Conservation (phyloP, 2,329 filamentous ascomycete genomes). For the Beauveria sp. region DNA sequence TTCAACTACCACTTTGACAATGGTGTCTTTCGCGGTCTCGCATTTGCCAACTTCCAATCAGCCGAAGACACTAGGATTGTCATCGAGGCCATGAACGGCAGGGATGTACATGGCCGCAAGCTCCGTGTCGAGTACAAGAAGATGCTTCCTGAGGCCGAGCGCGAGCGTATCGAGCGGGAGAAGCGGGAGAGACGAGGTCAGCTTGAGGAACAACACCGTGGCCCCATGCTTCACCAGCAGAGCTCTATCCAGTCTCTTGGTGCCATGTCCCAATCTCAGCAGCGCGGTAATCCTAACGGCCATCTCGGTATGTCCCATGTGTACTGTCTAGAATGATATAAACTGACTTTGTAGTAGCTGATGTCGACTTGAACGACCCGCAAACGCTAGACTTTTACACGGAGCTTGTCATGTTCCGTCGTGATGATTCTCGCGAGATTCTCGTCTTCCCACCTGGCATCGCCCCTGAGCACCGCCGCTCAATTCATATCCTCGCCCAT, state of each 20-base stretch:
- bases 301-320: constrained; percentile 37
- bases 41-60: constrained; percentile 97
- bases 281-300: constrained; percentile 21
- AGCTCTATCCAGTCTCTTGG: constrained; percentile 75
- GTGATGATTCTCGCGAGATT: constrained; percentile 67
- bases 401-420: constrained; percentile 81
- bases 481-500: constrained; percentile 89
- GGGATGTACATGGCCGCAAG: constrained; percentile 91
- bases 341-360: constrained; percentile 29
- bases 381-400: constrained; percentile 83
- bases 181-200: constrained; percentile 95
- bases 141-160: constrained; percentile 91
- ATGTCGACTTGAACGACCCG: constrained; percentile 87
- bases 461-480: constrained; percentile 75
- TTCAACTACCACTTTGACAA: constrained; percentile 99
- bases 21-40: constrained; percentile 89
- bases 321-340: constrained; percentile 3
- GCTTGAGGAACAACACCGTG: constrained; percentile 89
- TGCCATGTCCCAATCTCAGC: constrained; percentile 58
- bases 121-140: constrained; percentile 98
- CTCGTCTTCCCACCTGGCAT: constrained; percentile 77
- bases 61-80: constrained; percentile 88
- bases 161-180: constrained; percentile 92
- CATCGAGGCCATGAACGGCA: constrained; percentile 89
- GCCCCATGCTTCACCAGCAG: constrained; percentile 72